Conservation (phyloP, 208 protist species). For the Trypanosoma scelopori region DNA sequence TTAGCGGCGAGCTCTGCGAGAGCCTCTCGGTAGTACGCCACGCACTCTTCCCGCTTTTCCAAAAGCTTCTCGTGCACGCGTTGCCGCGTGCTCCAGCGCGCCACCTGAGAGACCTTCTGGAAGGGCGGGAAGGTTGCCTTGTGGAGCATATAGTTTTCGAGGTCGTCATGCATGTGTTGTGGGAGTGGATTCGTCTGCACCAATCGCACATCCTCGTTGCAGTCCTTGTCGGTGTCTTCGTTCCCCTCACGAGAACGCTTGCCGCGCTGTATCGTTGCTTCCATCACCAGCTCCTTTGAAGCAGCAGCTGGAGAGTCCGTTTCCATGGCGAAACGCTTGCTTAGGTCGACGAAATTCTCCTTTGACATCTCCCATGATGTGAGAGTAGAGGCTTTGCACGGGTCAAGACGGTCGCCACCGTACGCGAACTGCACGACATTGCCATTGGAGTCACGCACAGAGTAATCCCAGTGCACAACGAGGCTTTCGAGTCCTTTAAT, state of each 20-base stretch:
- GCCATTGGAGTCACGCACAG: conserved; percentile 94
- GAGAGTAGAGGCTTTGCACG: conserved; percentile 93
- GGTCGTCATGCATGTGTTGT: conserved; percentile 29
- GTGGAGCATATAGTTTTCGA: conserved; percentile 53
- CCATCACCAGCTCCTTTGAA: neutral
- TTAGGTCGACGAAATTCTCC: conserved; percentile 75
- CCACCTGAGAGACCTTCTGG: conserved; percentile 73
- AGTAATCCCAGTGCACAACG: conserved; percentile 94
- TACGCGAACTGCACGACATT: conserved; percentile 97
- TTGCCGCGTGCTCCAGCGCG: conserved; percentile 58
- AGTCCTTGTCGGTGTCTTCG: conserved; percentile 5
- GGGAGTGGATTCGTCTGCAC: conserved; percentile 63
- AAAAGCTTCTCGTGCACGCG: conserved; percentile 53
- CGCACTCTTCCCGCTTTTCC: conserved; percentile 53
- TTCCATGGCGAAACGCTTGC: conserved; percentile 58
- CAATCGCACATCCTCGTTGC: conserved; percentile 22
- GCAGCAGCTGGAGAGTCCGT: conserved; percentile 9
- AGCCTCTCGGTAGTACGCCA: conserved; percentile 58
- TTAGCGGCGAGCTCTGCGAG: conserved; percentile 62
- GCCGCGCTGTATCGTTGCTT: conserved; percentile 6
- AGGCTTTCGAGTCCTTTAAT: conserved; percentile 97
- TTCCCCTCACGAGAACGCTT: conserved; percentile 21
- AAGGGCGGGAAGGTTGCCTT: conserved; percentile 75
- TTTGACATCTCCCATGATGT: conserved; percentile 91
- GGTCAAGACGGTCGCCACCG: conserved; percentile 98